Evolutionary conservation across 805 yeast species (phyloP).

Genomic region (Candida odintsovae): DNA sequence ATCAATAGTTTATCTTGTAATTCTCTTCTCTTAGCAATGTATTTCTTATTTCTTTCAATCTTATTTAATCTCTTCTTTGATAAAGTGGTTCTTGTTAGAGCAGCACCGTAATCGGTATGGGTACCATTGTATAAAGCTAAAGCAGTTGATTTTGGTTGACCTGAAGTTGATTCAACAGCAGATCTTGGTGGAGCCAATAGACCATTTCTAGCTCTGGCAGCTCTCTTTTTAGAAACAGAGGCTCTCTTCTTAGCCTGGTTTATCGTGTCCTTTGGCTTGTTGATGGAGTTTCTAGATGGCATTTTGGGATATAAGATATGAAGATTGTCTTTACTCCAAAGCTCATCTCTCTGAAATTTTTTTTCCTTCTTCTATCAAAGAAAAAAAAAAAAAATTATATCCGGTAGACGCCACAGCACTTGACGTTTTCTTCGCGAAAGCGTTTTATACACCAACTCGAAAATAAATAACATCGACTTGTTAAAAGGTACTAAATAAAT

Average conservation of each 20-base stretch:
- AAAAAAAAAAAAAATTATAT: no score
- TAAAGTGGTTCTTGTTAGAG: slow-evolving; percentile 50
- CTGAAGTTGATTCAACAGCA: slow-evolving; percentile 35
- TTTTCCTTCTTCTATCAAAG: no score
- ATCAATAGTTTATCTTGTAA: slow-evolving; percentile 34
- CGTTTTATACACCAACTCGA: no score
- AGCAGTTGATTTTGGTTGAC: slow-evolving; percentile 35
- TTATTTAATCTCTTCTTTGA: slow-evolving; percentile 77
- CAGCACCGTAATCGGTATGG: slow-evolving; percentile 17
- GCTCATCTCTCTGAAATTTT: background rate
- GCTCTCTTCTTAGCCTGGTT: slow-evolving; percentile 45
- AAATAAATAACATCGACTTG: no score
- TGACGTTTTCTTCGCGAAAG: no score
- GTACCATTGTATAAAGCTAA: slow-evolving; percentile 34
- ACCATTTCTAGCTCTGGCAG: slow-evolving; percentile 41
- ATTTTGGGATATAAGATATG: slow-evolving; percentile 27
- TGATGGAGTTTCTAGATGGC: slow-evolving; percentile 81
- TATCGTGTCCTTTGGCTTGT: slow-evolving; percentile 66
- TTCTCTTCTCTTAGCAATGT: slow-evolving; percentile 50
- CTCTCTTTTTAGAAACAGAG: slow-evolving; percentile 48
- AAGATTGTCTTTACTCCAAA: background rate
- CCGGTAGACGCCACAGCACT: background rate
- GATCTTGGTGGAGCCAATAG: slow-evolving; percentile 41
- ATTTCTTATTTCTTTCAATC: slow-evolving; percentile 72
- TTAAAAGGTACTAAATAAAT: no score